phyloP scores from a whole-genome alignment of 2,329 filamentous ascomycete genomes.

The Blumeria graminis region DNA sequence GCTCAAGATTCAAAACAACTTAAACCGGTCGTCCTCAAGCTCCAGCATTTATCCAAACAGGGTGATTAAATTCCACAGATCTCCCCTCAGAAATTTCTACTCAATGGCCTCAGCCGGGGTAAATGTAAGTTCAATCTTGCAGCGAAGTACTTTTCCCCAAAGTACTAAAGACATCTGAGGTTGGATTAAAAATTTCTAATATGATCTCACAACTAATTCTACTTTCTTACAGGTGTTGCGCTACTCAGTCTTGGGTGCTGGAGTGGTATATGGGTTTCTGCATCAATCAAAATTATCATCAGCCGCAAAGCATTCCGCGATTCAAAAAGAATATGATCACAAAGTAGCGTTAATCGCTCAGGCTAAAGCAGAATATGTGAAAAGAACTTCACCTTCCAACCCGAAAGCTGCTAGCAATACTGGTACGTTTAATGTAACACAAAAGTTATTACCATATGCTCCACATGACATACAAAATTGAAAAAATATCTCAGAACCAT shows the following conservation, averaged over 20 bases:
- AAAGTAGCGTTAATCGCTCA: slow-evolving; percentile 80
- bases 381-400: slow-evolving; percentile 37
- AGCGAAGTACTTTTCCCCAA: not conserved
- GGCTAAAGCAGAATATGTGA: slow-evolving; percentile 76
- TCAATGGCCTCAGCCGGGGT: slow-evolving; percentile 22
- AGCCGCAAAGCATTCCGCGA: slow-evolving; percentile 42
- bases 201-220: not conserved
- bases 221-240: slow-evolving; percentile 52
- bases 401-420: slow-evolving; percentile 16
- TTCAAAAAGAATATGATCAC: slow-evolving; percentile 66
- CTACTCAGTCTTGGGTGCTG: slow-evolving; percentile 79
- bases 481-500: not conserved
- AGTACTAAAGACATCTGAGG: not conserved
- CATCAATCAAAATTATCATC: slow-evolving; percentile 67
- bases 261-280: slow-evolving; percentile 85
- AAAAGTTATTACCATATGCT: not conserved
- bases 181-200: not conserved
- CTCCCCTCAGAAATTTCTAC: not conserved
- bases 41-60: too few relatives aligned
- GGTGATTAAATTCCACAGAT: too few relatives aligned
- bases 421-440: slow-evolving; percentile 12
- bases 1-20: too few relatives aligned
- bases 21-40: too few relatives aligned
- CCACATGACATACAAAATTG: not conserved
- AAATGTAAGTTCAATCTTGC: slow-evolving; percentile 21